Conservation (phyloP, 176 grass and related monocot species). For the Saccharum spontaneum region DNA sequence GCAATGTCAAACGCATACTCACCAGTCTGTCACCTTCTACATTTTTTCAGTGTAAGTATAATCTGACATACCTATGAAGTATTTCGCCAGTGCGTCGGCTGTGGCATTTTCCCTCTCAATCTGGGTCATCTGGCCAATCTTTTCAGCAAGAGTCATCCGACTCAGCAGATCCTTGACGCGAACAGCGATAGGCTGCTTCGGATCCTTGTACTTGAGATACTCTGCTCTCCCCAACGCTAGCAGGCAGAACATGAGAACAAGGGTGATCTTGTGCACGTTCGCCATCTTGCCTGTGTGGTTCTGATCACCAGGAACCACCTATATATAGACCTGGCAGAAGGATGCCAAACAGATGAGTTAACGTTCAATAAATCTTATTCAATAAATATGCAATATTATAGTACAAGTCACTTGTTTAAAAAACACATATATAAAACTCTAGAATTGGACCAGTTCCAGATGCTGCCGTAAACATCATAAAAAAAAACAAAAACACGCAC, state of each 20-base stretch:
- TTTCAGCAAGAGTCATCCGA: conserved; percentile 77
- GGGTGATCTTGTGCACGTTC: conserved; percentile 28
- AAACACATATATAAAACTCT: neutral
- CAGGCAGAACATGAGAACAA: conserved; percentile 45
- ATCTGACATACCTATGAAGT: conserved; percentile 60
- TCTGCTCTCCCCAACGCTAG: conserved; percentile 21
- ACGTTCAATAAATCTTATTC: neutral
- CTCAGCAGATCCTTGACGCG: conserved; percentile 63
- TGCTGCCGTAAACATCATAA: conserved; percentile 6
- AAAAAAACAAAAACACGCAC: conserved; percentile 1
- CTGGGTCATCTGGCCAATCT: conserved; percentile 88
- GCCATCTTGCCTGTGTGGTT: conserved; percentile 45
- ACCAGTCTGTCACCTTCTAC: neutral
- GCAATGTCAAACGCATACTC: neutral
- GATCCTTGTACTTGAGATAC: conserved; percentile 67
- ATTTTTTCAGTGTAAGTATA: neutral
- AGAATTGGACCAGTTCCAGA: conserved; percentile 3
- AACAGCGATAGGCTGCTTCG: conserved; percentile 50
- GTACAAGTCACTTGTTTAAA: neutral
- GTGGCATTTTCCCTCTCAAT: conserved; percentile 65
- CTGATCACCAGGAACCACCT: conserved; percentile 9
- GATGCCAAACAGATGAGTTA: conserved; percentile 17
- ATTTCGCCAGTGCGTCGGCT: conserved; percentile 49
- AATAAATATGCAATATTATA: neutral
- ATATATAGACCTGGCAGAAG: conserved; percentile 34